Percentiles rank a stretch among this genome's conserved stretches.
Conservation (phyloP, 1,139 yeast genomes). For the Pichia sp. region DNA sequence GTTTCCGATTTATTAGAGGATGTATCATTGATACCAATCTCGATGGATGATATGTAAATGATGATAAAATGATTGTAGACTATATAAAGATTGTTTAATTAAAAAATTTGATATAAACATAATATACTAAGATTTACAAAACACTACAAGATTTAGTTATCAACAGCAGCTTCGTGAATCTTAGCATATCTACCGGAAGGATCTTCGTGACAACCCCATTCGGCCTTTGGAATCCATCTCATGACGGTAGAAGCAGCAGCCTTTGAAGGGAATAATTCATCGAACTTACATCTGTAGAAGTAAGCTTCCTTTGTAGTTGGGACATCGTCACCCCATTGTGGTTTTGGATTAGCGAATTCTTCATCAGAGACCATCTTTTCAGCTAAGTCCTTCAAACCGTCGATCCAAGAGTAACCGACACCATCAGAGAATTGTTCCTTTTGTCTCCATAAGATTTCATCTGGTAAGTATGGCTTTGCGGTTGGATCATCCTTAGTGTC, state of each 20-base stretch:
- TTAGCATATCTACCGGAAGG: slow-evolving; percentile 97
- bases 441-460: slow-evolving; percentile 98
- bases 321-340: slow-evolving; percentile 93
- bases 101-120: no score
- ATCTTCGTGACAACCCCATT: slow-evolving; percentile 99
- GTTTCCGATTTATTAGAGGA: slow-evolving; percentile 42
- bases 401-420: slow-evolving; percentile 99
- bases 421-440: slow-evolving; percentile 99
- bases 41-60: slow-evolving; percentile 3
- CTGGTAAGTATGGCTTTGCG: slow-evolving; percentile 83
- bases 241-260: slow-evolving; percentile 96
- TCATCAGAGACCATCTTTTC: slow-evolving; percentile 85
- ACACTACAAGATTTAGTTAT: no score
- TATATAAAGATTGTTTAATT: no score
- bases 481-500: slow-evolving; percentile 77
- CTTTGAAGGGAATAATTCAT: slow-evolving; percentile 82
- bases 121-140: no score
- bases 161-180: slow-evolving; percentile 70
- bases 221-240: slow-evolving; percentile 99
- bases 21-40: slow-evolving; percentile 39
- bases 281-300: slow-evolving; percentile 98
- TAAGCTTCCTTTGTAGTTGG: slow-evolving; percentile 99
- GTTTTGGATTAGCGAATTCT: slow-evolving; percentile 83
- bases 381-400: slow-evolving; percentile 94
- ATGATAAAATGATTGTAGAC: no score